Base-by-base conservation (phyloP, 129 eudicot genomes). In the Pseudognaphalium luteoalbum region DNA sequence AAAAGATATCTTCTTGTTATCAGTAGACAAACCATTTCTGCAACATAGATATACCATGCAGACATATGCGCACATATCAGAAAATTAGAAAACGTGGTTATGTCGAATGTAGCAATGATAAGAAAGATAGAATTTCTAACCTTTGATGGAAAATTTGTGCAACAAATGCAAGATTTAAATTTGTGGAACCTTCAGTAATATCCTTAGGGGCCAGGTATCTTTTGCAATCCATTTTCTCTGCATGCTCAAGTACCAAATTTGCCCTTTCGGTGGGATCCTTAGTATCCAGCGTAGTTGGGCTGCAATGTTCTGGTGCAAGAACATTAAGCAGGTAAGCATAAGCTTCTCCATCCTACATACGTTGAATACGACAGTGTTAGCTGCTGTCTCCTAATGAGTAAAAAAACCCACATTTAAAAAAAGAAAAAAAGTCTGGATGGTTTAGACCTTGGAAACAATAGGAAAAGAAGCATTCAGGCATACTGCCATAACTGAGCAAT, bases 291-390 rank as follows among this genome's bases (percentile, higher is more conserved):
- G 98, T 93, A 85, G 89, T 87, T 25, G 96, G 96, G 73, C 81
- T 86, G 81, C 93, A 82, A 73, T 90, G 96, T 85, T 93, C 98
- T 37, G 98, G 98, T 76, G 97, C 98, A 80, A 93, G 97, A 76
- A 91, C 97, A 61, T 93, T 93, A 75, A 93, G 98, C 85, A 93
- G 87, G 82, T 90, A 93, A 21, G 98, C 92, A 84, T 93, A 93
- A 34, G 98, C 98, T 84, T 93, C 96, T 60, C 92, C 98, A 80
- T 93, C 98, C 98, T 93, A 74, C 82, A 83, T 10, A 71, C 19
- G 50, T 32, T 21, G 47, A 20, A 62, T 51, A 67, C n/a, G 37
- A 58, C 33, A 81, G 37, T 62, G 67, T 72, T 79, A 69, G 60
- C 17, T 17, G 68, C 30, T 67, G 58, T 52, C 63, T 32, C 35